Conservation (phyloP, 306 rosid genomes). For the Dicorynia guianensis region DNA sequence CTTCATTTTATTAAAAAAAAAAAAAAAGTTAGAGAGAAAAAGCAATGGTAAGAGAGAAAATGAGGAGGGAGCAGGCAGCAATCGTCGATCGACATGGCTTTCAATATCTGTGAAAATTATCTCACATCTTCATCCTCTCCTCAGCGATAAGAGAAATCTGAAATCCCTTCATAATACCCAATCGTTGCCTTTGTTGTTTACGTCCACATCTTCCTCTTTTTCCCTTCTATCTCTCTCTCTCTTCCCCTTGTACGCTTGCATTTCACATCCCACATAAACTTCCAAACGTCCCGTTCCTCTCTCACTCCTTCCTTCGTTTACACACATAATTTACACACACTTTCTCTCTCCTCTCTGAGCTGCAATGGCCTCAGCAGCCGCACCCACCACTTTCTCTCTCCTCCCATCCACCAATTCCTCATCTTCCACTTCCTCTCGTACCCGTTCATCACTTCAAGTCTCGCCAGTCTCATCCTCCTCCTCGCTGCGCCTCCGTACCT, state of each 20-base stretch:
- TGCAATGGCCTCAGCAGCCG: slow-evolving; percentile 82
- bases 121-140: slow-evolving; percentile 79
- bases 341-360: slow-evolving; percentile 21
- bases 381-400: slow-evolving; percentile 73
- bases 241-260: slow-evolving; percentile 8
- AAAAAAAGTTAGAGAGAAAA: too few relatives aligned
- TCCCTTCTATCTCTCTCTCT: slow-evolving; percentile 14
- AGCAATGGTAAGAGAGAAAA: neutral
- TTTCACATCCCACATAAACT: slow-evolving; percentile 34
- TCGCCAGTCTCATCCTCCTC: slow-evolving; percentile 54
- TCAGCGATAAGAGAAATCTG: slow-evolving; percentile 81
- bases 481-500: slow-evolving; percentile 60
- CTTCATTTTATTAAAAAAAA: too few relatives aligned
- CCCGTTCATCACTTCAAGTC: slow-evolving; percentile 58
- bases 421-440: slow-evolving; percentile 43
- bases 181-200: slow-evolving; percentile 53
- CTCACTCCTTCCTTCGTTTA: neutral
- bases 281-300: neutral
- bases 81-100: neutral
- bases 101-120: slow-evolving; percentile 38
- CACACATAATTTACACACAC: neutral
- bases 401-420: slow-evolving; percentile 59
- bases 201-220: slow-evolving; percentile 66
- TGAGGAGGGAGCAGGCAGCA: neutral
- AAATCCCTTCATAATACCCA: slow-evolving; percentile 54